Conservation (phyloP, 345 rosid genomes). For the Melastoma malabathricum region DNA sequence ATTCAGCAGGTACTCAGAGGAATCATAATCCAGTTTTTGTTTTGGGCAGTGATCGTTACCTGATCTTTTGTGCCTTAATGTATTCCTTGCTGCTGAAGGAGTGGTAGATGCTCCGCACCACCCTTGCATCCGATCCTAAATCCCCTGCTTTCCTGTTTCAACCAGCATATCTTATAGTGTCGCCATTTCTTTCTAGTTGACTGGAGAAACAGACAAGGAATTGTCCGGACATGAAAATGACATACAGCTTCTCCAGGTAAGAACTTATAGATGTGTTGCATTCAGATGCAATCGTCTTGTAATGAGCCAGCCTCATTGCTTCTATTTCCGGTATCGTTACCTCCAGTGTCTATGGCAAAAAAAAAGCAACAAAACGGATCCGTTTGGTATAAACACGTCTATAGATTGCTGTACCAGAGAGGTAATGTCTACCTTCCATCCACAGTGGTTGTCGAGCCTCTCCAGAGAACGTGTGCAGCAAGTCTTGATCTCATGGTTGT, state of each 20-base stretch:
- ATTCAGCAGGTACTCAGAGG: background rate
- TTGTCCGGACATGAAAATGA: background rate
- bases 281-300: slow-evolving; percentile 51
- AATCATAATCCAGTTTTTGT: background rate
- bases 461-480: slow-evolving; percentile 38
- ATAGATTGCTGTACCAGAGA: background rate
- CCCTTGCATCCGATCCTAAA: slow-evolving; percentile 58
- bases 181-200: slow-evolving; percentile 3
- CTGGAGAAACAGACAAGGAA: background rate
- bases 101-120: slow-evolving; percentile 42
- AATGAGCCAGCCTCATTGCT: slow-evolving; percentile 68
- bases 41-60: slow-evolving; percentile 15
- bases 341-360: slow-evolving; percentile 29
- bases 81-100: slow-evolving; percentile 46
- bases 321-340: slow-evolving; percentile 67
- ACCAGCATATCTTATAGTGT: background rate
- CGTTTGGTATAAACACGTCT: no score
- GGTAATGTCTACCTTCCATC: slow-evolving; percentile 42
- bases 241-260: slow-evolving; percentile 37
- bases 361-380: background rate
- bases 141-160: slow-evolving; percentile 30
- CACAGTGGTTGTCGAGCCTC: slow-evolving; percentile 19
- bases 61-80: slow-evolving; percentile 45
- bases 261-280: slow-evolving; percentile 35
- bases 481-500: slow-evolving; percentile 35